Percentiles rank a stretch among this genome's conserved stretches.
These are phyloP conservation scores for Canavalia gladiata DNA, from an alignment of 306 rosid genomes.

Conservation along the genomic window DNA sequence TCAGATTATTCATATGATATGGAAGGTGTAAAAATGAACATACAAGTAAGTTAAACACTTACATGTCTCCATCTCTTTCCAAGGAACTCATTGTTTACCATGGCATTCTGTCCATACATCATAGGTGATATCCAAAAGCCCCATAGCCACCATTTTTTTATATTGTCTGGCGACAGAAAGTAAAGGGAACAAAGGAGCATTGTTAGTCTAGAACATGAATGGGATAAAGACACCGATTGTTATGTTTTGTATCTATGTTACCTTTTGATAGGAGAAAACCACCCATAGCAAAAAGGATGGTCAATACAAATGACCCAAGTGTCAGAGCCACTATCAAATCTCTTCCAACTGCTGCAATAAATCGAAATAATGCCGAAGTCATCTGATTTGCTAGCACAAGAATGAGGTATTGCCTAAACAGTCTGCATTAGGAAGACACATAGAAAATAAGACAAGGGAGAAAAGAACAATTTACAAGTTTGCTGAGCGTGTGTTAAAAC, in stretches of 20 bases:
- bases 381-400: conserved; percentile 65
- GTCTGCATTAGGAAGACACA: conserved; percentile 52
- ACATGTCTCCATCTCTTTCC: conserved; percentile 59
- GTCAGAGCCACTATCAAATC: conserved; percentile 64
- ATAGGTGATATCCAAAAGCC: conserved; percentile 65
- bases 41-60: conserved; percentile 25
- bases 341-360: conserved; percentile 67
- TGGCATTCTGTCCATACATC: conserved; percentile 61
- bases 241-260: conserved; percentile 46
- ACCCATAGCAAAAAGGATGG: conserved; percentile 61
- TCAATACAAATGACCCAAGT: conserved; percentile 54
- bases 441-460: background rate
- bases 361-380: conserved; percentile 64
- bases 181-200: conserved; percentile 14
- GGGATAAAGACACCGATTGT: background rate
- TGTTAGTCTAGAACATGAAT: conserved; percentile 32
- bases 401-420: conserved; percentile 63
- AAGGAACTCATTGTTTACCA: conserved; percentile 57
- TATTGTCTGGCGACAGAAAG: conserved; percentile 44
- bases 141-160: conserved; percentile 65
- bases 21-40: conserved; percentile 5
- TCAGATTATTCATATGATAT: conserved; percentile 24
- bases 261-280: conserved; percentile 73
- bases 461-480: background rate
- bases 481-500: background rate